Conservation (phyloP, 495 filamentous ascomycete genomes). For the Cercophora samala region DNA sequence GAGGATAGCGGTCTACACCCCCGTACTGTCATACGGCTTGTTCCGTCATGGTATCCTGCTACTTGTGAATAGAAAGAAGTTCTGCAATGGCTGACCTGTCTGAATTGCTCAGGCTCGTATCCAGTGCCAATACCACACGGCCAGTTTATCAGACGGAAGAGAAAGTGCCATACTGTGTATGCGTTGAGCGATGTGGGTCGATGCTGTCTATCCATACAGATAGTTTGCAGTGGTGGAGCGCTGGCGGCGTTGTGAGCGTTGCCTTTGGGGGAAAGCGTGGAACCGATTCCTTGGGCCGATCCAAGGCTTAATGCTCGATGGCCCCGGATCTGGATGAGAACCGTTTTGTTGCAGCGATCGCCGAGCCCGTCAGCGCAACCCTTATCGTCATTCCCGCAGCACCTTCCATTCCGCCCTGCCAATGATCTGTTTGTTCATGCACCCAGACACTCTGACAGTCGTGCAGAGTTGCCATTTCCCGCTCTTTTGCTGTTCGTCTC, state of each 20-base stretch:
- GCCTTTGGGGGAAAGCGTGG: neutral
- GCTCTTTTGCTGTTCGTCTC: neutral
- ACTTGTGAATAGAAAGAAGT: neutral
- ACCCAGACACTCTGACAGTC: neutral
- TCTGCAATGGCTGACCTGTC: neutral
- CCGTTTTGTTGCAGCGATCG: slow-evolving; percentile 9
- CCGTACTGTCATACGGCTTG: neutral
- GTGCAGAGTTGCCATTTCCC: neutral
- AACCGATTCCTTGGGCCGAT: neutral
- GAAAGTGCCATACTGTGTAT: no score
- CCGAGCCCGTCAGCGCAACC: slow-evolving; percentile 3
- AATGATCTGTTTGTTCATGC: neutral
- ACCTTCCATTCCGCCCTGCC: neutral
- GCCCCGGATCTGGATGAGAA: slow-evolving; percentile 2
- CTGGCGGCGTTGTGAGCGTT: neutral
- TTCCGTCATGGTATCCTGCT: neutral
- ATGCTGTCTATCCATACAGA: neutral
- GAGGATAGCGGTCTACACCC: neutral
- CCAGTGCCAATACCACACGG: neutral
- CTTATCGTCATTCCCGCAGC: neutral
- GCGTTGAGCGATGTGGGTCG: neutral
- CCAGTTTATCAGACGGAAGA: neutral
- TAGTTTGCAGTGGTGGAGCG: neutral
- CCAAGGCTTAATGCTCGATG: neutral
- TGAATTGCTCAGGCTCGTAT: neutral